Base-by-base conservation (phyloP, 2,329 filamentous ascomycete species). In the Phialocephala subalpina region DNA sequence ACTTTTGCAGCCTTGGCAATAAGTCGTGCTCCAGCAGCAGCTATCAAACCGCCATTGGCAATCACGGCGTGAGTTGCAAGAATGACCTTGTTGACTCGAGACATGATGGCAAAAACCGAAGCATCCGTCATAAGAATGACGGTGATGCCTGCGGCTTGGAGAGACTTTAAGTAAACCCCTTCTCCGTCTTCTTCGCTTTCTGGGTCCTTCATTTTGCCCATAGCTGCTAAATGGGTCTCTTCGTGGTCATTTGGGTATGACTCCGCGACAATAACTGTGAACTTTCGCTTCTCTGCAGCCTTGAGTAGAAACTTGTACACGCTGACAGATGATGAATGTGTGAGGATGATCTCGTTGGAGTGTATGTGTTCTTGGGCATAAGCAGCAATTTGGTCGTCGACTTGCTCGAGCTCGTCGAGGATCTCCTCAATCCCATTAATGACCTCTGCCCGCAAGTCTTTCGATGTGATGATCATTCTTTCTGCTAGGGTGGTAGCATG, bases 341-440 rank as follows among this genome's bases (percentile, higher is more conserved):
- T 94, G 68, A 99, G 87, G 69, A 99, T 92, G 73, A 94, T 91
- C 78, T 99, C 95, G 76, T 95, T 94, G 0, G 93, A 92, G 77
- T 97, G 93, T 70, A 99, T 97, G 78, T 97, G 92, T 57, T 97
- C 92, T 69, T 97, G 91, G 2, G 94, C 92, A 70, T 94, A 92
- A 25, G 89, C 88, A 1, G 95, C 92, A 73, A 99, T 97, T 79
- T 97, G 94, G 75, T 97, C 93, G 76, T 97, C 96, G 8, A 94
- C 94, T 76, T 95, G 92, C 70, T 92, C 91, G 64, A 99, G 90
- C 80, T 99, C 96, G 76, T 99, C 96, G 78, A 97, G 92, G 67
- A 99, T 94, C 78, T 99, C 96, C 74, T 93, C 90, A 74, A 99
- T 97, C 49, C 94, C 96, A 73, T 96, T 92, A 70, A 97, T 90